Conservation (phyloP, 345 rosid species). For the Arabidopsis suecica region DNA sequence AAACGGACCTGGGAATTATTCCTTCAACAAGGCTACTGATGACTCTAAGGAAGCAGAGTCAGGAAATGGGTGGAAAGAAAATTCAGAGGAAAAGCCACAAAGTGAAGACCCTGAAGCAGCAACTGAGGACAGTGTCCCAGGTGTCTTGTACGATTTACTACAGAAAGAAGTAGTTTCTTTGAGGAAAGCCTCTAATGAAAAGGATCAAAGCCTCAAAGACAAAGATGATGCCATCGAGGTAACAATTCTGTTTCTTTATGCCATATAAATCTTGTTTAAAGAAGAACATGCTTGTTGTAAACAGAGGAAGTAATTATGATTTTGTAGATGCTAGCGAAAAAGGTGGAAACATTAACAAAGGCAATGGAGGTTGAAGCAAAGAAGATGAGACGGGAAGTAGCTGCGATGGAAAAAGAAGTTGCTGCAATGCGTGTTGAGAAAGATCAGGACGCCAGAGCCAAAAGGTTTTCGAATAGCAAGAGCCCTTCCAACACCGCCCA, state of each 20-base stretch:
- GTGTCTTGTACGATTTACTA: constrained; percentile 81
- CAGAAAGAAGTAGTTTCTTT: constrained; percentile 89
- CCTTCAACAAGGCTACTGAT: constrained; percentile 80
- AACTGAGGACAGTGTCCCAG: constrained; percentile 74
- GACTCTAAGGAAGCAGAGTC: constrained; percentile 62
- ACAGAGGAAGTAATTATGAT: neutral
- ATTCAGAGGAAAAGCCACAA: constrained; percentile 59
- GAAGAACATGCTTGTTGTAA: neutral
- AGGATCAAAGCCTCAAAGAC: constrained; percentile 98
- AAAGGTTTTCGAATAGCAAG: constrained; percentile 69
- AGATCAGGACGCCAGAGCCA: constrained; percentile 87
- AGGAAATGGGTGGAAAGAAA: constrained; percentile 43
- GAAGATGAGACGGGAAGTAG: constrained; percentile 98
- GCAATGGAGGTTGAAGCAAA: constrained; percentile 99
- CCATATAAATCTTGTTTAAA: neutral
- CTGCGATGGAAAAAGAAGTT: constrained; percentile 97
- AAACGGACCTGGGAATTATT: constrained; percentile 70
- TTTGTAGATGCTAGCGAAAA: constrained; percentile 88
- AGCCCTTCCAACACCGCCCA: constrained; percentile 72
- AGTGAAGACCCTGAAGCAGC: constrained; percentile 42
- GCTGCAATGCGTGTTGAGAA: constrained; percentile 93
- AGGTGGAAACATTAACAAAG: constrained; percentile 91
- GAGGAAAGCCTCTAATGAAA: constrained; percentile 93
- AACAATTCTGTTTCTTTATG: constrained; percentile 35
- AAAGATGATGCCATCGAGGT: constrained; percentile 99